Evolutionary conservation across 2,329 filamentous ascomycete genomes (phyloP).

Genomic region (Aspergillus latus): DNA sequence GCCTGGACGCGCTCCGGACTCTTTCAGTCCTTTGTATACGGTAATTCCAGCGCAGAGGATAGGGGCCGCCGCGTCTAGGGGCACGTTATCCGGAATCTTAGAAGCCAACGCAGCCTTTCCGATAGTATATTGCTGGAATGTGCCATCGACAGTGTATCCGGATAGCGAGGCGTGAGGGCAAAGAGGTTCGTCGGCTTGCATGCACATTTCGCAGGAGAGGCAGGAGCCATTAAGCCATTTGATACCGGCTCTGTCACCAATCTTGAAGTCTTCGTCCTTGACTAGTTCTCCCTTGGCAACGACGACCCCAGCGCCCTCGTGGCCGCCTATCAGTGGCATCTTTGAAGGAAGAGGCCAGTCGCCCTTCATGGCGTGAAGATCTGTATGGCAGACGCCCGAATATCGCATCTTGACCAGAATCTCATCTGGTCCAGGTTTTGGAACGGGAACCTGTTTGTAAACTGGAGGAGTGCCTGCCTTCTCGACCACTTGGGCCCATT

Average conservation of each 20-base stretch:
- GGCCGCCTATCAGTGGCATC: constrained; percentile 80
- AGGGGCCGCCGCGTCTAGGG: constrained; percentile 74
- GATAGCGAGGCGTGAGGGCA: constrained; percentile 74
- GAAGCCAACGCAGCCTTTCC: constrained; percentile 84
- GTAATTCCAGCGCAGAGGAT: constrained; percentile 84
- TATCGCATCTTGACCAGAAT: constrained; percentile 90
- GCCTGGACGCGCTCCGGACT: constrained; percentile 71
- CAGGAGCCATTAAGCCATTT: constrained; percentile 93
- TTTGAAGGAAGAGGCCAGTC: constrained; percentile 87
- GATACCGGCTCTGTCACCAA: constrained; percentile 84
- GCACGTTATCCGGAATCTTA: constrained; percentile 72
- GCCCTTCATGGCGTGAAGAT: constrained; percentile 77
- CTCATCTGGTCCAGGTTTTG: constrained; percentile 79
- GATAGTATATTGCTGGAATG: constrained; percentile 89
- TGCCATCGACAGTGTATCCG: constrained; percentile 89
- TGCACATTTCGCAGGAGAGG: constrained; percentile 79
- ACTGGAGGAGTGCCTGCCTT: constrained; percentile 69
- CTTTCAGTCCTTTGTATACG: constrained; percentile 89
- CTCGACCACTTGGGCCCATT: constrained; percentile 91
- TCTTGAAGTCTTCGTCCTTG: constrained; percentile 69
- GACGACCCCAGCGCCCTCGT: constrained; percentile 76
- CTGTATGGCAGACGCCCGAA: constrained; percentile 88
- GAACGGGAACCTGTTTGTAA: constrained; percentile 67
- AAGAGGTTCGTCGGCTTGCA: constrained; percentile 75
- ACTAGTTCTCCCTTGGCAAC: constrained; percentile 78